These are phyloP conservation scores for Backusella luteola DNA, from an alignment of 192 early-diverging fungal species.

Conservation along the genomic window DNA sequence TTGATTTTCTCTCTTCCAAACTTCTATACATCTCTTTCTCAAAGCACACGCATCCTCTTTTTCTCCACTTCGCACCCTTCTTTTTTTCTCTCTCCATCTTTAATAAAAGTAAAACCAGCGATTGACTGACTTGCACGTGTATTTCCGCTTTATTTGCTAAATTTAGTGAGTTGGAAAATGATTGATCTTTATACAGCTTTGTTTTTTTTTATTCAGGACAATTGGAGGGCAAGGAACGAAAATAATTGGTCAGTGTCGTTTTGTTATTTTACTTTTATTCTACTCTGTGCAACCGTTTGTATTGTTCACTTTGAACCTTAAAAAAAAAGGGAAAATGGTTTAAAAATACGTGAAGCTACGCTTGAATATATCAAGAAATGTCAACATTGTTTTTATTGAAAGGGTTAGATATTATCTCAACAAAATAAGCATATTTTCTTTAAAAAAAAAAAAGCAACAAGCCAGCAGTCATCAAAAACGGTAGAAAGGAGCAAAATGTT, in stretches of 20 bases:
- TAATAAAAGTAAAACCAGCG: constrained; percentile 9
- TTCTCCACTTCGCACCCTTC: not conserved
- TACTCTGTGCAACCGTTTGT: not conserved
- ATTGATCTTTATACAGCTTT: constrained; percentile 1
- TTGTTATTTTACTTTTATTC: not conserved
- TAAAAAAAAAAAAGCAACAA: not conserved
- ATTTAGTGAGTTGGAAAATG: not conserved
- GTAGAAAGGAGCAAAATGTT: not conserved
- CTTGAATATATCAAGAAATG: not conserved
- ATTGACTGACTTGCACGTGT: constrained; percentile 8
- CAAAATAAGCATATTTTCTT: not conserved
- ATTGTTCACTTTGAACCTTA: not conserved
- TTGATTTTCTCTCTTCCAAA: not conserved
- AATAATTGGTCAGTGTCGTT: not conserved
- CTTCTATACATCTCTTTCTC: not conserved
- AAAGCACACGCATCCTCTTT: not conserved
- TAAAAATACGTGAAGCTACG: not conserved
- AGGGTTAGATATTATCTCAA: not conserved
- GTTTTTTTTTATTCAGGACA: not conserved
- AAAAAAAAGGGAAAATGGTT: not conserved
- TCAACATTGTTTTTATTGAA: not conserved
- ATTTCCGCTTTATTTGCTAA: constrained; percentile 3
- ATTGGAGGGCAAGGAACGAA: not conserved
- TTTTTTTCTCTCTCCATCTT: not conserved
- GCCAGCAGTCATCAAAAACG: not conserved